Base-by-base conservation (phyloP, 2,329 filamentous ascomycete genomes). In the Grosmannia clavigera region DNA sequence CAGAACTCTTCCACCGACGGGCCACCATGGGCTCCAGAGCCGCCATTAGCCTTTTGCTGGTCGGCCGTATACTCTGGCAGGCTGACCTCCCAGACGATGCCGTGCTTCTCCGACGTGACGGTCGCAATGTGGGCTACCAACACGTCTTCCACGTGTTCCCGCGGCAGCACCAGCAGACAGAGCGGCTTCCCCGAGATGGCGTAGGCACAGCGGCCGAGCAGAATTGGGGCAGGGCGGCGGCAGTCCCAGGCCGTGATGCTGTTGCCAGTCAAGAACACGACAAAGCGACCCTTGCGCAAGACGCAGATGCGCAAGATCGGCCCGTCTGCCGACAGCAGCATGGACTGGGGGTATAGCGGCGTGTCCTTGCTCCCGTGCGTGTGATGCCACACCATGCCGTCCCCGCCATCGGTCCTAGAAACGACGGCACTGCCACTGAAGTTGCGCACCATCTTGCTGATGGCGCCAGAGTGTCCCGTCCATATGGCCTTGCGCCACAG, bases 371-470 rank as follows among this genome's bases (percentile, higher is more conserved):
- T 72, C 57, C 76, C 74, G 50, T 75, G 71, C 59, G 77, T 74
- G 69, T 95, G 88, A 63, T 81, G 84, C 92, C 92, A 96, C 3
- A 96, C 81, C 64, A 92, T 84, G 61, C 85, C 86, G 70, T 95
- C 89, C 62, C 90, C 88, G 52, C 85, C 78, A 61, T 84, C 79
- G 0, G 92, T 95, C 58, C 90, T 81, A 7, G 92, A 95, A 38
- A 95, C 84, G 52, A 96, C 77, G 5, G 90, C 87, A 64, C 84
- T 81, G 10, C 91, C 92, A 67, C 85, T 88, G 52, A 87, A 88
- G 67, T 92, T 95, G 62, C 91, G 86, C 54, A 95, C 86, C 62
- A 96, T 88, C 69, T 95, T 95, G 67, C 87, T 86, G 63, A 96
- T 84, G 0, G 89, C 79, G 19, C 81, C 81, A 19, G 87, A 88